Evolutionary conservation across 1,284 basidiomycete genomes (phyloP).

Genomic region (Malassezia obtusa): DNA sequence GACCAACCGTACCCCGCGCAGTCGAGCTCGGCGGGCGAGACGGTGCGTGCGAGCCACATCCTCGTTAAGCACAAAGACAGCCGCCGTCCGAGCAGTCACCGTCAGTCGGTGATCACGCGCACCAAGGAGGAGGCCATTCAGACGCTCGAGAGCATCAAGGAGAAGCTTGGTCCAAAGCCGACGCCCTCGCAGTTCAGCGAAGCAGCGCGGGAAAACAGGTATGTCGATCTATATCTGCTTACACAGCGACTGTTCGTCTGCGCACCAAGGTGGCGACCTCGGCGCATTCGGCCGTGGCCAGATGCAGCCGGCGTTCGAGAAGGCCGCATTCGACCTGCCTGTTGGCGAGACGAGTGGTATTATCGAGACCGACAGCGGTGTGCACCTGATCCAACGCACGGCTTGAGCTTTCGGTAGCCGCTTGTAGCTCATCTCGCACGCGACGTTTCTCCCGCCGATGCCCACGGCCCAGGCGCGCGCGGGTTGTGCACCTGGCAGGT

Average conservation of each 20-base stretch:
- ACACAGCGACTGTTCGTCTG: constrained; percentile 45
- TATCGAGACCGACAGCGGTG: constrained; percentile 86
- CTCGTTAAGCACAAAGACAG: constrained; percentile 84
- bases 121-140: constrained; percentile 78
- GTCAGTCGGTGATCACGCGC: constrained; percentile 69
- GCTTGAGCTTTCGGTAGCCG: constrained; percentile 51
- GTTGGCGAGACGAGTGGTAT: constrained; percentile 78
- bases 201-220: constrained; percentile 36
- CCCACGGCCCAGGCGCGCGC: not conserved
- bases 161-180: constrained; percentile 27
- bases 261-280: constrained; percentile 40
- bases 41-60: constrained; percentile 83
- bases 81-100: constrained; percentile 61
- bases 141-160: constrained; percentile 54
- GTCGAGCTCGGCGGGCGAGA: constrained; percentile 20
- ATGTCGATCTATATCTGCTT: constrained; percentile 9
- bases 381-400: constrained; percentile 85
- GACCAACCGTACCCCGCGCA: constrained; percentile 43
- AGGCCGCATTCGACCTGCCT: constrained; percentile 69
- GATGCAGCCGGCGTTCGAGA: constrained; percentile 98
- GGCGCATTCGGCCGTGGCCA: constrained; percentile 71
- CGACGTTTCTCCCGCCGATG: not conserved
- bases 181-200: constrained; percentile 32
- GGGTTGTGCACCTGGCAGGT: not conserved
- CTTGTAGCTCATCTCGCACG: not conserved